Base-by-base conservation (phyloP, 176 grass and related monocot species). In the Oryza coarctata region DNA sequence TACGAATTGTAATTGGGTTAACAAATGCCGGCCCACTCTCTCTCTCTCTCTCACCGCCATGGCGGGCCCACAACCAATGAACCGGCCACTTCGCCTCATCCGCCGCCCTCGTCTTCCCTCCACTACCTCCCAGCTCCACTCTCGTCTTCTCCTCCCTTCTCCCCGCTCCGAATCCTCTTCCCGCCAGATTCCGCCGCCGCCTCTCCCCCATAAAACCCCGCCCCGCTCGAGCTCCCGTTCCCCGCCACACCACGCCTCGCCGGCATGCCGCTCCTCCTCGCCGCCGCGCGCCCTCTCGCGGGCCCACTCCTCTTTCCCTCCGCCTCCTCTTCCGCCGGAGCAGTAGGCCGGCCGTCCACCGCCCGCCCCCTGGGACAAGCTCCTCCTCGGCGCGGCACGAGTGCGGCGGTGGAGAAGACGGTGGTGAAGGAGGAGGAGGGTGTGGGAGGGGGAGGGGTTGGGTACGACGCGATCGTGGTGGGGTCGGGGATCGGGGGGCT, bases 401-500 rank as follows among this genome's bases (percentile, higher is more conserved):
- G 63, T 72, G 35, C 49, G 47, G 86, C 78, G 14, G 36, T 1
- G 60, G 85, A 87, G 70, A 74, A 41, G 31, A 12, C 13, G 52
- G 31, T 0, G 1, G 87, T 11, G 30, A 69, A 43, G 11, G 80
- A 27, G 20, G 66, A 10, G 0, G 2, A 64, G 33, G 10, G 77
- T 13, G n/a, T 79, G 44, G 26, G 33, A 0, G 92, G 43, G 0
- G 70, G 60, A 5, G 79, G 34, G 49, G 68, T n/a, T 0, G 8
- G 72, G 9, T 94, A 98, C 31, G 92, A 98, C 40, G 90, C 95
- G 15, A 91, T 98, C 14, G 92, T 98, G 67, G 41, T 94, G 30
- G 95, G 92, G 50, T 98, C 95, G 0, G 95, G 95, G 52, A 98
- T 98, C 36, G 95, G 92, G 1, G 95, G 92, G 20, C 82, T 98